A percentile compares a stretch with the other conserved stretches of the same genome.
Conservation (phyloP, 805 yeast genomes). For the Osmozyma mogii region DNA sequence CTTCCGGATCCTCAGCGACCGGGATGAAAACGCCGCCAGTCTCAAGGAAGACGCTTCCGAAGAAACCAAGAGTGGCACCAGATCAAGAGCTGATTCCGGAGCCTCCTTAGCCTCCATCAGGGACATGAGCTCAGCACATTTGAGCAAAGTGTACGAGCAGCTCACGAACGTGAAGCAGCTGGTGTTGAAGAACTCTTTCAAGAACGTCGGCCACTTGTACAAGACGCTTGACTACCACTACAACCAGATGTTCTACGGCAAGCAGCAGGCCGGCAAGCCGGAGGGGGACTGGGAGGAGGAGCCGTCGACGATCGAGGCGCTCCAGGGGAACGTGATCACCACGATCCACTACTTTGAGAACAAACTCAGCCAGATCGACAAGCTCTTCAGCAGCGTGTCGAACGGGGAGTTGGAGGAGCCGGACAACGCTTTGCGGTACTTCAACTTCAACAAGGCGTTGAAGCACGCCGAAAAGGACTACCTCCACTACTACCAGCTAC, state of each 20-base stretch:
- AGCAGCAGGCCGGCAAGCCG: conserved; percentile 4
- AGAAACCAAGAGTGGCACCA: not conserved
- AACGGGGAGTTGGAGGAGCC: conserved; percentile 22
- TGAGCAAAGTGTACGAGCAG: conserved; percentile 29
- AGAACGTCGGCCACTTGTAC: conserved; percentile 32
- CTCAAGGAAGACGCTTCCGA: not conserved
- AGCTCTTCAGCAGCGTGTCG: conserved; percentile 23
- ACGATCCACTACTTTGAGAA: conserved; percentile 38
- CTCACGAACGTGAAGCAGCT: conserved; percentile 27
- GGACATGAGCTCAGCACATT: conserved; percentile 23
- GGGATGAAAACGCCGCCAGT: conserved; percentile 2
- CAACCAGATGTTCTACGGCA: conserved; percentile 23
- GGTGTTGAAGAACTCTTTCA: conserved; percentile 28
- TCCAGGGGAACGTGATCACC: conserved; percentile 31
- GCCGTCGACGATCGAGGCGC: conserved; percentile 14
- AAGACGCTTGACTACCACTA: conserved; percentile 35
- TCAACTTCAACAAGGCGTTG: conserved; percentile 32
- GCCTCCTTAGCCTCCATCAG: conserved; percentile 23
- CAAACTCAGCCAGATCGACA: conserved; percentile 30
- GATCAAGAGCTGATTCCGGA: conserved; percentile 20
- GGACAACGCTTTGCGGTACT: conserved; percentile 26
- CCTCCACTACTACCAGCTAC: conserved; percentile 78
- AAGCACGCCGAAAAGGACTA: conserved; percentile 29
- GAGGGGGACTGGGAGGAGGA: conserved; percentile 4
- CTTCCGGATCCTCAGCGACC: conserved; percentile 22